These are phyloP conservation scores for Pseudogymnoascus sp. DNA, from an alignment of 2,329 filamentous ascomycete genomes.

Conservation along the genomic window DNA sequence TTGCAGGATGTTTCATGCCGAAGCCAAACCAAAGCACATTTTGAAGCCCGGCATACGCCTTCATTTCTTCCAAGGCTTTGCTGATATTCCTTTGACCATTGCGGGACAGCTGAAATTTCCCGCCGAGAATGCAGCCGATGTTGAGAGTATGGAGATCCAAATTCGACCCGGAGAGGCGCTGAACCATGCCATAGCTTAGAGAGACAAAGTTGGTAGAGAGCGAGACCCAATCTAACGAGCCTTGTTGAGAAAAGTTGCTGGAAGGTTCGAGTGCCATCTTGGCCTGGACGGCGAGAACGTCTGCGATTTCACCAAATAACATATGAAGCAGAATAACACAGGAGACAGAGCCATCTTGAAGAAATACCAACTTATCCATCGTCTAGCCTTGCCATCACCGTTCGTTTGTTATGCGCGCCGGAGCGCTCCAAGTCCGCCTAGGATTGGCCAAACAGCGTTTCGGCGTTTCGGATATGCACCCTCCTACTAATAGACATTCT, in stretches of 20 bases:
- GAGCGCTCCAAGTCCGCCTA: neutral
- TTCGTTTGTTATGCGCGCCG: neutral
- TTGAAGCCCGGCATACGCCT: neutral
- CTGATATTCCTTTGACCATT: neutral
- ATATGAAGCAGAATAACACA: neutral
- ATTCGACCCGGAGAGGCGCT: neutral
- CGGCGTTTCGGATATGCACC: slow-evolving; percentile 4
- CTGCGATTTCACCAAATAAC: neutral
- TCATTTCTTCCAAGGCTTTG: neutral
- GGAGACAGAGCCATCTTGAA: neutral
- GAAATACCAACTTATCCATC: neutral
- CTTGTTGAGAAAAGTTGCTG: neutral
- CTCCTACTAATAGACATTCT: neutral
- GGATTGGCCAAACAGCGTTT: neutral
- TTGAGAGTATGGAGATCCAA: neutral
- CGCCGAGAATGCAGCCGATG: neutral
- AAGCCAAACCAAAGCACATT: neutral
- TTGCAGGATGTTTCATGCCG: neutral
- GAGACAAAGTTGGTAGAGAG: no score
- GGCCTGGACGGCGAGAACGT: neutral
- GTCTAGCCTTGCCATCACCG: neutral
- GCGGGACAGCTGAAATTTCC: neutral
- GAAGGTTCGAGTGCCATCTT: neutral
- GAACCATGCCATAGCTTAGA: no score
- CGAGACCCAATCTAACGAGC: neutral